These are phyloP conservation scores for Arthrobotrys conoides DNA, from an alignment of 2,329 filamentous ascomycete species.

Conservation along the genomic window DNA sequence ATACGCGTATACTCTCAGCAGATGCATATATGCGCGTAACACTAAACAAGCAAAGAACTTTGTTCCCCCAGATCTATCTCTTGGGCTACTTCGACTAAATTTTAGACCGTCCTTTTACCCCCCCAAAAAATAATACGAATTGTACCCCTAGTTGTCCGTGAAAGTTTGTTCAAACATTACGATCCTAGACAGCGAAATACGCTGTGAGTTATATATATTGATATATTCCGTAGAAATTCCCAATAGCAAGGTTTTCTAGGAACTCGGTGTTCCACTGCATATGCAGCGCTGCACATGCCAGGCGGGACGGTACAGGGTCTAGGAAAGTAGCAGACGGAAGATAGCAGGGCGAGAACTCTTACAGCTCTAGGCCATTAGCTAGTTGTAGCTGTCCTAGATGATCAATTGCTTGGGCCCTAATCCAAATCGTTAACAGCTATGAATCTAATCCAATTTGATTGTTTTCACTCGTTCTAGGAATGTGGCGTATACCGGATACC, in stretches of 20 bases:
- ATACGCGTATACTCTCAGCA: too few relatives aligned
- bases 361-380: background rate
- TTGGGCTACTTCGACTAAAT: background rate
- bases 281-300: conserved; percentile 18
- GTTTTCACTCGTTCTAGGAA: too few relatives aligned
- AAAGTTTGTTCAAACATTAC: background rate
- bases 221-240: background rate
- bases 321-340: conserved; percentile 8
- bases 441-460: too few relatives aligned
- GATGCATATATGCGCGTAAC: background rate
- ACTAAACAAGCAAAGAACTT: conserved; percentile 11
- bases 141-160: too few relatives aligned
- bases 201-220: background rate
- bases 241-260: background rate
- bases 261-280: conserved; percentile 13
- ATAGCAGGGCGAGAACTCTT: background rate
- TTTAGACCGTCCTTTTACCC: background rate
- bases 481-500: too few relatives aligned
- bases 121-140: too few relatives aligned
- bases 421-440: too few relatives aligned
- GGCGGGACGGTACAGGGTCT: conserved; percentile 2
- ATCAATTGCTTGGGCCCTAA: too few relatives aligned
- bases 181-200: background rate
- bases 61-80: conserved; percentile 1
- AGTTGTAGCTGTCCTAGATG: too few relatives aligned